phyloP scores from a whole-genome alignment of 1,284 basidiomycete genomes.

The Rhodotorula sp. region DNA sequence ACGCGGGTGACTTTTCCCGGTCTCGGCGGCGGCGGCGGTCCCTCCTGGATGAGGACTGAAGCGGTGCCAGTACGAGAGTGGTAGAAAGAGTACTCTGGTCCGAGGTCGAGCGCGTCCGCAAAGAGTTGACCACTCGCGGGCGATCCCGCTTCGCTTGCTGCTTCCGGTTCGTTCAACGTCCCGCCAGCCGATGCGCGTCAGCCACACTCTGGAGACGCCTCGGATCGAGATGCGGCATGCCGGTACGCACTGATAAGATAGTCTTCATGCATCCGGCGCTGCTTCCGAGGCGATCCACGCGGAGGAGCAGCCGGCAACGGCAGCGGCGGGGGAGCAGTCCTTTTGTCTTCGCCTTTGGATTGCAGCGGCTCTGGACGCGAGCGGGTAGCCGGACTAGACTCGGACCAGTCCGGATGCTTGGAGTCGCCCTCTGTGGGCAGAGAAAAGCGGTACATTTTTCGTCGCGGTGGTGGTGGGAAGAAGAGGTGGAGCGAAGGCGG shows the following conservation, averaged over 20 bases:
- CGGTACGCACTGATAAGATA: not conserved
- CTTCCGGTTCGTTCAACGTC: not conserved
- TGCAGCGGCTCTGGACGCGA: too few relatives aligned
- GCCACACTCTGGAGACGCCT: not conserved
- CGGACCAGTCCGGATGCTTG: not conserved
- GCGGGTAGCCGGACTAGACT: too few relatives aligned
- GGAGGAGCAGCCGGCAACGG: not conserved
- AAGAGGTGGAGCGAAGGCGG: not conserved
- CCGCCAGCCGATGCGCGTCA: not conserved
- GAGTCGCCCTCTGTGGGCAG: not conserved
- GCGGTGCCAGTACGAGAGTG: not conserved
- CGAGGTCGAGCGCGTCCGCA: constrained; percentile 1
- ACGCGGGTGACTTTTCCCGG: not conserved
- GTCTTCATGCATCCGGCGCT: not conserved
- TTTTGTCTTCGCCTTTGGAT: too few relatives aligned
- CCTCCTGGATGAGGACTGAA: not conserved
- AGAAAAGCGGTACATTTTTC: not conserved
- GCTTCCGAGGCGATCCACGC: not conserved
- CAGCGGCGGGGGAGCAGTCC: not conserved
- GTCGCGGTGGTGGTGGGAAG: not conserved
- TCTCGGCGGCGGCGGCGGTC: not conserved
- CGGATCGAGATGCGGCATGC: not conserved
- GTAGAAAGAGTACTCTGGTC: constrained; percentile 1
- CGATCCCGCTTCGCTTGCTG: not conserved
- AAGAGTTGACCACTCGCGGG: not conserved